phyloP scores from a whole-genome alignment of 2,329 filamentous ascomycete species.

The Talaromyces islandicus region DNA sequence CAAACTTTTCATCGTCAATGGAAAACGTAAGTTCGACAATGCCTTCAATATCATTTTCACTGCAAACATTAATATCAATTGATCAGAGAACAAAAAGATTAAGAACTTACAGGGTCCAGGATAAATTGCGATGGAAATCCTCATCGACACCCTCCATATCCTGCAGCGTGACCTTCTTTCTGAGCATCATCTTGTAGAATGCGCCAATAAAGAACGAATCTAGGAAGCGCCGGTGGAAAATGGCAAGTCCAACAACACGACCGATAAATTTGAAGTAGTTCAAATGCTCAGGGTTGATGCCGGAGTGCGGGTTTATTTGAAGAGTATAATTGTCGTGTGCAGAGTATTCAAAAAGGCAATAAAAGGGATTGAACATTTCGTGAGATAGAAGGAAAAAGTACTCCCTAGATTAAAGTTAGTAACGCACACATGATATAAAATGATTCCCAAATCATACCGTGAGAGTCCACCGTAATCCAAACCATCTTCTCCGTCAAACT shows the following conservation, averaged over 20 bases:
- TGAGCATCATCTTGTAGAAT: slow-evolving; percentile 98
- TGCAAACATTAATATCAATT: slow-evolving; percentile 23
- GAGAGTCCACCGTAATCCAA: slow-evolving; percentile 97
- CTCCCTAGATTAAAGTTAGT: slow-evolving; percentile 54
- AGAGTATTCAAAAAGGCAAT: slow-evolving; percentile 98
- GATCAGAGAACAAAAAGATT: background rate
- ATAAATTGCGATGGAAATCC: slow-evolving; percentile 91
- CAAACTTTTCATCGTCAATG: slow-evolving; percentile 95
- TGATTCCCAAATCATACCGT: slow-evolving; percentile 43
- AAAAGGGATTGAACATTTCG: slow-evolving; percentile 99
- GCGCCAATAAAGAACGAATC: slow-evolving; percentile 99
- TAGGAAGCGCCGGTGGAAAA: slow-evolving; percentile 95
- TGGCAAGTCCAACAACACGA: slow-evolving; percentile 90
- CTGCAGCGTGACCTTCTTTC: slow-evolving; percentile 82
- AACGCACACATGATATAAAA: background rate
- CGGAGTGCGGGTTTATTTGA: slow-evolving; percentile 98
- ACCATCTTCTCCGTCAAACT: slow-evolving; percentile 97
- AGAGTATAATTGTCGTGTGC: slow-evolving; percentile 99
- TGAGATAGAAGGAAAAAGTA: slow-evolving; percentile 99
- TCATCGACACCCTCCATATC: slow-evolving; percentile 99
- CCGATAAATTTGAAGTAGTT: slow-evolving; percentile 99
- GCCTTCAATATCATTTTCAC: slow-evolving; percentile 91
- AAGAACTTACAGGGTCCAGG: slow-evolving; percentile 80
- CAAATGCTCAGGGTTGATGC: slow-evolving; percentile 97
- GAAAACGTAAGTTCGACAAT: slow-evolving; percentile 95